Conservation (phyloP, 495 filamentous ascomycete genomes). For the Hyaloscypha finlandica region DNA sequence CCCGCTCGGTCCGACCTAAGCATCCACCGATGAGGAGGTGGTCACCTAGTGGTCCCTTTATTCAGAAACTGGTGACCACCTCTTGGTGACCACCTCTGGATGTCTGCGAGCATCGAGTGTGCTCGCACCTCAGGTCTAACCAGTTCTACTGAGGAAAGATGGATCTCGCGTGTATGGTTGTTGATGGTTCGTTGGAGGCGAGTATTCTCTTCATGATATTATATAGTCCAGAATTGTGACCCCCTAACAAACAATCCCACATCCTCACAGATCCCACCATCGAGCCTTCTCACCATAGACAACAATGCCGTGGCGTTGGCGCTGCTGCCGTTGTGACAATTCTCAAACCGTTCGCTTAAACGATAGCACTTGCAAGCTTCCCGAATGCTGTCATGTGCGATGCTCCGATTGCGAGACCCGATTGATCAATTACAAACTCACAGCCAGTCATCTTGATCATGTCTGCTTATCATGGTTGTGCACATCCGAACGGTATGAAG, state of each 20-base stretch:
- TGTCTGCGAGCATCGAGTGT: background rate
- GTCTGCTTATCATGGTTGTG: background rate
- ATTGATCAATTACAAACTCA: conserved; percentile 5
- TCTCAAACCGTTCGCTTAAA: conserved; percentile 16
- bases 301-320: conserved; percentile 18
- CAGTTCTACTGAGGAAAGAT: too few species aligned
- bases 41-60: background rate
- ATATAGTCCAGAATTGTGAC: background rate
- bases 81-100: conserved; percentile 7
- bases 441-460: background rate
- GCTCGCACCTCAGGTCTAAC: background rate
- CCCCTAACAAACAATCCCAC: background rate
- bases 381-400: conserved; percentile 7
- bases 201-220: background rate
- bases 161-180: too few species aligned
- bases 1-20: too few species aligned
- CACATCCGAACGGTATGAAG: background rate
- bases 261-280: background rate
- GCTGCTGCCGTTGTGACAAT: conserved; percentile 16
- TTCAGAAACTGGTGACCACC: too few species aligned
- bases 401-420: conserved; percentile 6
- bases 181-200: too few species aligned
- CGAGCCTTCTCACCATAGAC: background rate
- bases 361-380: conserved; percentile 2
- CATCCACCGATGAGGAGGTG: too few species aligned